Base-by-base conservation (phyloP, 345 rosid species). In the Fremontodendron californicum region DNA sequence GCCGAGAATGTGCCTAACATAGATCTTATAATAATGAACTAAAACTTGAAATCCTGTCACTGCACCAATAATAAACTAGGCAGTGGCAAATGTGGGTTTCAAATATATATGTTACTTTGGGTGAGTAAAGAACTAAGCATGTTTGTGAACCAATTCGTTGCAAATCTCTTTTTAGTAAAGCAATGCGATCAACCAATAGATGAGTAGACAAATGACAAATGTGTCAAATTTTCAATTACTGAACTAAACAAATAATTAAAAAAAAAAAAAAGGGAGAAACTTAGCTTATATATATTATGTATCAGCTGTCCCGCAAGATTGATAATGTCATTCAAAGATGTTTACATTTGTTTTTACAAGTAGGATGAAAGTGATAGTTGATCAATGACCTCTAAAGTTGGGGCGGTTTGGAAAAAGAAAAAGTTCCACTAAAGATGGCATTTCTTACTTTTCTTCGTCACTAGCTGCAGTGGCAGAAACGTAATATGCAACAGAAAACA, bases 401-500 rank as follows among this genome's bases (percentile, higher is more conserved):
- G 21, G 6, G n/a, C n/a, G 12, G 21, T 12, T 37, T 19, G 12
- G 7, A 9, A 21, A 23, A 57, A 57, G n/a, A 3, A 35, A 18
- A 33, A 37, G 13, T 64, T 18, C 46, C n/a, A 11, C 6, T 33
- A 27, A 33, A 72, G 63, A 23, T 33, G 54, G 8, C 35, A 27
- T 55, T 27, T 18, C 33, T 35, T 63, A 73, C 69, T 89, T 87
- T 60, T 39, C 87, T 77, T 89, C 91, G 1, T 81, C 86, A 58
- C 60, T 60, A 63, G 88, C 90, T 18, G 97, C 91, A 78, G 87
- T 87, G 82, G 97, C 89, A 78, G 97, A 86, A 77, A 93, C 93
- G 84, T 92, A 90, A 80, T 89, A 92, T 13, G 92, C 96, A 31
- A 95, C 91, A 73, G 88, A 82, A 70, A 92, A 93, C 49, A 95